phyloP scores from a whole-genome alignment of 495 filamentous ascomycete species.

The Penicilliopsis zonata region DNA sequence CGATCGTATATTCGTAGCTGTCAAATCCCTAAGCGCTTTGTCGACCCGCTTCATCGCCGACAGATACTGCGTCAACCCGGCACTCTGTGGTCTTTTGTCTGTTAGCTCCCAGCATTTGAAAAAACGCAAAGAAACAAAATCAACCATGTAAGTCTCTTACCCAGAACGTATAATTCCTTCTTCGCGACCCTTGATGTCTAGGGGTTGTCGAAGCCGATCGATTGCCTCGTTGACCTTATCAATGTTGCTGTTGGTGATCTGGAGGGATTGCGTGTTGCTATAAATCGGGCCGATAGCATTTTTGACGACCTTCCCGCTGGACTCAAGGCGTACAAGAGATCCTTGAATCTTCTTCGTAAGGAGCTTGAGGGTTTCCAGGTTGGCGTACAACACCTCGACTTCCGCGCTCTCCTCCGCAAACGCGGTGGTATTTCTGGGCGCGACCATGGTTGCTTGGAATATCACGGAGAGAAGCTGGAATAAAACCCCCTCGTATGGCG shows the following conservation, averaged over 20 bases:
- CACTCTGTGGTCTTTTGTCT: constrained; percentile 52
- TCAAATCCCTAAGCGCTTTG: constrained; percentile 67
- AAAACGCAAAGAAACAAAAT: too few relatives aligned
- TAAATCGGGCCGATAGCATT: constrained; percentile 88
- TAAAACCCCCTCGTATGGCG: too few relatives aligned
- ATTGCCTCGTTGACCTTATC: constrained; percentile 77
- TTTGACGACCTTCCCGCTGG: constrained; percentile 77
- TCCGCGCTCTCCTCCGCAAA: constrained; percentile 62
- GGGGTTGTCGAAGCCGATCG: constrained; percentile 74
- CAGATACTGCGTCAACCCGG: constrained; percentile 75
- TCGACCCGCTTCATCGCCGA: constrained; percentile 79
- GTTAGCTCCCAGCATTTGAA: constrained; percentile 10
- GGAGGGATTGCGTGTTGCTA: constrained; percentile 81
- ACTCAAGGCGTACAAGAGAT: constrained; percentile 72
- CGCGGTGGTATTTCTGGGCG: constrained; percentile 36
- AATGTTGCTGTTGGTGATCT: constrained; percentile 77
- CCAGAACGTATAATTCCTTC: constrained; percentile 82
- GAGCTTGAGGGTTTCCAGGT: constrained; percentile 51
- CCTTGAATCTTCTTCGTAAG: constrained; percentile 91
- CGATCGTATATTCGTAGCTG: constrained; percentile 72
- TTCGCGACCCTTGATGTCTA: constrained; percentile 77
- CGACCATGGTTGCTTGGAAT: constrained; percentile 34
- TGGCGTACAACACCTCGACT: constrained; percentile 56
- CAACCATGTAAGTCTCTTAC: constrained; percentile 22
- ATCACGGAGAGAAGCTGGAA: too few relatives aligned